phyloP scores from a whole-genome alignment of 305 asterid genomes.

The Caryopteris hybrid region DNA sequence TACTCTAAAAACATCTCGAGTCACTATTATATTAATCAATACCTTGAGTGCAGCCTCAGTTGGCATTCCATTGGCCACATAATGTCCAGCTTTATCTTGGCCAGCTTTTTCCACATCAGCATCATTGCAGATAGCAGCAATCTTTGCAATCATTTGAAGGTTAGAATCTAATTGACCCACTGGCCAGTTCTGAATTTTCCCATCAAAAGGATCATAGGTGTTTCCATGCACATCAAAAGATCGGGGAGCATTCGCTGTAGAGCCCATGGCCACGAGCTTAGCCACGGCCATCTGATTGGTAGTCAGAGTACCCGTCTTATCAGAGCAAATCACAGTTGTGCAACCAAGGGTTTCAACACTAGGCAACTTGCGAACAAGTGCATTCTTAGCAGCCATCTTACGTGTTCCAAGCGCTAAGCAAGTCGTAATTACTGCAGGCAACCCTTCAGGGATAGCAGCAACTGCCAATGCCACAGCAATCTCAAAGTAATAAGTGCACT shows the following conservation, averaged over 20 bases:
- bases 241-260: conserved; percentile 40
- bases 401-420: conserved; percentile 98
- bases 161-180: conserved; percentile 60
- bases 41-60: conserved; percentile 96
- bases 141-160: conserved; percentile 75
- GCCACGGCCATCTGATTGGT: conserved; percentile 98
- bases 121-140: conserved; percentile 88
- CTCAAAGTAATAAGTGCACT: conserved; percentile 98
- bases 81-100: conserved; percentile 46
- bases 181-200: conserved; percentile 69
- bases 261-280: conserved; percentile 80
- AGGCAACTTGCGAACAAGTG: conserved; percentile 96
- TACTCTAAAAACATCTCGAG: background rate
- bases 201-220: conserved; percentile 77
- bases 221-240: conserved; percentile 80
- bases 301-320: conserved; percentile 93
- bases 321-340: conserved; percentile 98
- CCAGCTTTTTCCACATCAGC: conserved; percentile 74
- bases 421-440: conserved; percentile 98
- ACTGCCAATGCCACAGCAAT: conserved; percentile 98
- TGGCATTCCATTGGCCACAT: conserved; percentile 71
- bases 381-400: conserved; percentile 99
- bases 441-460: conserved; percentile 69
- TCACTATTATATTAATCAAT: conserved; percentile 6
- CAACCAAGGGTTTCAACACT: conserved; percentile 99